phyloP scores from a whole-genome alignment of 2,329 filamentous ascomycete genomes.

The Diplodia scrobiculata region DNA sequence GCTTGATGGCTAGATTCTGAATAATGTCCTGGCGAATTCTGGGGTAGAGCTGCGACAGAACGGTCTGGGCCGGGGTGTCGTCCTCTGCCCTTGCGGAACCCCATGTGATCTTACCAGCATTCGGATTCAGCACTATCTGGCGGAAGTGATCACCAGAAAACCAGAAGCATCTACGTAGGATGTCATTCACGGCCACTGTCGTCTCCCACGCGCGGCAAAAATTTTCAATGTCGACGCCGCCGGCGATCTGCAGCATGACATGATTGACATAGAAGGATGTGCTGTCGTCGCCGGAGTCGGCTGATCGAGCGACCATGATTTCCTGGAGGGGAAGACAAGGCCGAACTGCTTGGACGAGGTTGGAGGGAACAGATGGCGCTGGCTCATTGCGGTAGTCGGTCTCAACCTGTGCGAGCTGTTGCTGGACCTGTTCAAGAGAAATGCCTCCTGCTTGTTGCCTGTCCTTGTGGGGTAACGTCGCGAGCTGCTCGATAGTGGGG shows the following conservation, averaged over 20 bases:
- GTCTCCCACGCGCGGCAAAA: conserved; percentile 54
- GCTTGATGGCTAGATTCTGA: conserved; percentile 29
- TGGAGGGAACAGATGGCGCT: conserved; percentile 29
- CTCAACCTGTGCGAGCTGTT: conserved; percentile 33
- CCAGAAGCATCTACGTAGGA: conserved; percentile 64
- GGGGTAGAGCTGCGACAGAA: conserved; percentile 29
- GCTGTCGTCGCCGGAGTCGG: conserved; percentile 36
- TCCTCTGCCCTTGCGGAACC: conserved; percentile 32
- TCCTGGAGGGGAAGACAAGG: conserved; percentile 43
- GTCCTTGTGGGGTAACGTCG: conserved; percentile 33
- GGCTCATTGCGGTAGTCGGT: conserved; percentile 32
- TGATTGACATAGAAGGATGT: conserved; percentile 47
- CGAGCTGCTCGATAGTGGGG: conserved; percentile 42
- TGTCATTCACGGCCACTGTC: conserved; percentile 50
- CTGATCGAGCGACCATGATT: conserved; percentile 44
- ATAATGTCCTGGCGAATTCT: conserved; percentile 31
- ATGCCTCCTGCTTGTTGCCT: conserved; percentile 10
- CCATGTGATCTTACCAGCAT: conserved; percentile 33
- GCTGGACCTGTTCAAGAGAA: conserved; percentile 6
- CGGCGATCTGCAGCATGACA: conserved; percentile 41
- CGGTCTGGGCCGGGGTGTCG: conserved; percentile 30
- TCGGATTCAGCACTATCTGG: conserved; percentile 38
- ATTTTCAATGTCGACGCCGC: conserved; percentile 46
- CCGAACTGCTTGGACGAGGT: conserved; percentile 32
- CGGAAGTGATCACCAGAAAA: conserved; percentile 34